Evolutionary conservation across 371 early-diverging fungal species (phyloP), one percentile per base, ranked within the genome.

Genomic region (Lichtheimia hyalospora): DNA sequence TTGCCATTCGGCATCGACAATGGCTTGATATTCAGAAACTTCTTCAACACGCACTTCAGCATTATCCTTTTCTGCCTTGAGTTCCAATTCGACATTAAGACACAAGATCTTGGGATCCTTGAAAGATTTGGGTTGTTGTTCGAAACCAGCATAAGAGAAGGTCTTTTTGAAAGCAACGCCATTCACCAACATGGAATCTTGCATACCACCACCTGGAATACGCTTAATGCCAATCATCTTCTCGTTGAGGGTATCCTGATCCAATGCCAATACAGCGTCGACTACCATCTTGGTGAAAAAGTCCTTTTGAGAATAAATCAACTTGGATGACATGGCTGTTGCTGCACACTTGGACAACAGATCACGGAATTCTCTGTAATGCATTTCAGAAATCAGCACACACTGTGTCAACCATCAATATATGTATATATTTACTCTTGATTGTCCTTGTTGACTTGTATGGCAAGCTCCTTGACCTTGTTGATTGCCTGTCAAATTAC

Each of bases 121-220:
- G 79, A 99, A 98, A 23, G 83, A 77, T 79, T 99, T 99, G 64
- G 99, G 99, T 83, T 99, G 99, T 79, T 99, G 99, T 82, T 99
- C 99, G 67, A 99, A 99, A 66, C 99, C 99, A 40, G 99, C 99
- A 75, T 99, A 99, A 8, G 99, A 94, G 77, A 99, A 99, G 3
- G 99, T 97, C 87, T 99, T 99, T 79, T 99, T 99, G 87, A 99
- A 99, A 5, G 98, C 99, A 57, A 99, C 98, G 65, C 99, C 99
- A 53, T 95, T 89, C 40, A 99, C 84, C 50, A 99, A 75, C 34
- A 94, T 60, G n/a, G 99, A 98, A 71, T 99, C 99, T 78, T 96
- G 94, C 93, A 99, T 93, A 21, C 93, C 98, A 49, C 99, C 99
- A 65, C 99, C 99, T 28, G 96, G 89, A 55, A 99, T 91, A 80